Evolutionary conservation across 805 yeast genomes (phyloP), one percentile per base, ranked within the genome.

Genomic region (Candida koratica): DNA sequence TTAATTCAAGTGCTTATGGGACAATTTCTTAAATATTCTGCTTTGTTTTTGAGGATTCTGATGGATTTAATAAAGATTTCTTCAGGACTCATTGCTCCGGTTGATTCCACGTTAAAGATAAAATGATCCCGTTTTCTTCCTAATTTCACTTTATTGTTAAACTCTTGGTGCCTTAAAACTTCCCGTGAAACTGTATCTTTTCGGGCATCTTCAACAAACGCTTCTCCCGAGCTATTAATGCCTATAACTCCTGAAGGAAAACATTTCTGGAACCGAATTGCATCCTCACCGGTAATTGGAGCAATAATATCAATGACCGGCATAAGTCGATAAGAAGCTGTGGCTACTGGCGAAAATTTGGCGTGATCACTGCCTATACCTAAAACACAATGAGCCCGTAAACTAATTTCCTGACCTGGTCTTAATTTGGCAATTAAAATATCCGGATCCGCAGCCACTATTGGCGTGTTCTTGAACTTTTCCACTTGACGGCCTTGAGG

Each of bases 361-460:
- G 98, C 97, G 61, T 93, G 98, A 60, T 93, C 98, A 27, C 87
- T 64, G 35, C 97, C 98, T 47, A 85, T 65, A 40, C 98, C 98
- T 44, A 90, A 71, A 19, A 89, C 71, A 58, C 97, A 93, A 64
- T 88, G 96, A 39, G 84, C 95, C 54, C 88, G 73, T 46, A 93
- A 70, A 17, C 90, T 76, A 45, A 93, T 89, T 63, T 93, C 97
- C 66, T 93, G 98, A 32, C 96, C 96, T 5, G 97, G 97, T 52
- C 98, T 78, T 53, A 93, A 70, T 64, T 93, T 93, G 35, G 96
- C 96, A 36, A 93, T 61, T 45, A 93, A 64, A 47, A 93, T 85
- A 58, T 93, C 83, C 24, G 96, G 96, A 62, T 89, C 93, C 40
- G 84, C 73, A 15, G 95, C 83, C 7, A 67, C 80, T 25, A 82